These are phyloP conservation scores for Brassica hybrid DNA, from an alignment of 441 rosid genomes.

Conservation along the genomic window DNA sequence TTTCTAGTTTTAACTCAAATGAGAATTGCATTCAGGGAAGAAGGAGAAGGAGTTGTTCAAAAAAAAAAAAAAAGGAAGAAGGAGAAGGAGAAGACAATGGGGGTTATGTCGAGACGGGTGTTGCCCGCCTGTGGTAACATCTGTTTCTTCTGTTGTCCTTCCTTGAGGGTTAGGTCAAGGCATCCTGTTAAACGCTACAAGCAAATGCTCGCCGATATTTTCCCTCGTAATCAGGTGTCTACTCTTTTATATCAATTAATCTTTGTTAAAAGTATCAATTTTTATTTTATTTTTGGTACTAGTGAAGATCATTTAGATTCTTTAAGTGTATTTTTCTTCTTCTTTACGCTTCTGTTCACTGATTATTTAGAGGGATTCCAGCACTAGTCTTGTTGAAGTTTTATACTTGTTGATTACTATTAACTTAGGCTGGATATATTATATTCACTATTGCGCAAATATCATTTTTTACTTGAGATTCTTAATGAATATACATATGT, in stretches of 20 bases:
- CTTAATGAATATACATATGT: too few relatives aligned
- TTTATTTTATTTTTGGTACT: neutral
- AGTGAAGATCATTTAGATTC: neutral
- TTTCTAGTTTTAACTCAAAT: neutral
- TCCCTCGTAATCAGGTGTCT: constrained; percentile 87
- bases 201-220: constrained; percentile 81
- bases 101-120: constrained; percentile 79
- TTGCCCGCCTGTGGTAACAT: constrained; percentile 91
- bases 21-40: neutral
- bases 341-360: neutral
- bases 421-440: neutral
- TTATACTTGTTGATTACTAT: constrained; percentile 3
- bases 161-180: constrained; percentile 89
- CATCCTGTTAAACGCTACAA: constrained; percentile 98
- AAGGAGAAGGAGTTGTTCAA: too few relatives aligned
- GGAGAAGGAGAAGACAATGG: too few relatives aligned
- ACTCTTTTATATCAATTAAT: neutral
- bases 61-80: too few relatives aligned
- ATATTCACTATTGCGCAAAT: neutral
- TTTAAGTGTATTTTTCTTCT: neutral
- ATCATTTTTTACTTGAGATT: neutral
- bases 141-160: constrained; percentile 86
- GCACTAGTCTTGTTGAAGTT: neutral
- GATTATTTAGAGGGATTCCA: constrained; percentile 3
- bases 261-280: neutral